These are phyloP conservation scores for Penicillium herquei DNA, from an alignment of 495 filamentous ascomycete genomes.

Conservation along the genomic window DNA sequence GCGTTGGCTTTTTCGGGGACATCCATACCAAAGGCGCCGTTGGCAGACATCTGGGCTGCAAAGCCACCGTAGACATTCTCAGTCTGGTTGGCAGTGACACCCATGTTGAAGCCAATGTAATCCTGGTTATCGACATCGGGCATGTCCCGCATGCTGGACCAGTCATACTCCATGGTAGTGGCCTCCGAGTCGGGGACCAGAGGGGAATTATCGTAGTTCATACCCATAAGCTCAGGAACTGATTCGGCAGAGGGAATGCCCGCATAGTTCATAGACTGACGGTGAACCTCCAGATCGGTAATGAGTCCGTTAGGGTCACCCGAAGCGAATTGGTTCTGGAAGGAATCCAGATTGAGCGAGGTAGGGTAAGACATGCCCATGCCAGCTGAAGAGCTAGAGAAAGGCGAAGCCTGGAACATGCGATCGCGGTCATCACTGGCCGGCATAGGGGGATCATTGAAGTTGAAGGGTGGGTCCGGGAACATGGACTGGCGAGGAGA, in stretches of 20 bases:
- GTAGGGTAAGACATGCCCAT: slow-evolving; percentile 20
- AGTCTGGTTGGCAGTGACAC: slow-evolving; percentile 26
- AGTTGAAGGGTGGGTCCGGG: slow-evolving; percentile 27
- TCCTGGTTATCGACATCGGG: slow-evolving; percentile 24
- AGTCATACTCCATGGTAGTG: slow-evolving; percentile 37
- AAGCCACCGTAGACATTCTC: slow-evolving; percentile 15
- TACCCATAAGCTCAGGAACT: slow-evolving; percentile 22
- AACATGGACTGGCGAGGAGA: slow-evolving; percentile 22
- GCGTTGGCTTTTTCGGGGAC: slow-evolving; percentile 1
- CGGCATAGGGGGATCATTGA: slow-evolving; percentile 28
- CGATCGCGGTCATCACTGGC: slow-evolving; percentile 25
- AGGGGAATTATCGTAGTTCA: slow-evolving; percentile 23
- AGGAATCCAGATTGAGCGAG: slow-evolving; percentile 49
- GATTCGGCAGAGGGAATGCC: slow-evolving; percentile 24
- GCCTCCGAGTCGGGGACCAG: slow-evolving; percentile 27
- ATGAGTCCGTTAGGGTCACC: slow-evolving; percentile 49
- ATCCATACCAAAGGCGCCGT: background rate
- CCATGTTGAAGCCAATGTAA: slow-evolving; percentile 35
- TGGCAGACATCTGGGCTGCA: background rate
- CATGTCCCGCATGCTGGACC: slow-evolving; percentile 26
- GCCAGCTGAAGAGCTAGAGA: slow-evolving; percentile 5
- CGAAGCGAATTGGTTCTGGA: slow-evolving; percentile 46
- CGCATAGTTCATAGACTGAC: slow-evolving; percentile 27
- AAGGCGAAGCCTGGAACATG: slow-evolving; percentile 22
- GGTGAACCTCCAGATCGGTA: slow-evolving; percentile 23